Evolutionary conservation across 2,329 filamentous ascomycete species (phyloP).

Genomic region (Hymenoscyphus albidus): DNA sequence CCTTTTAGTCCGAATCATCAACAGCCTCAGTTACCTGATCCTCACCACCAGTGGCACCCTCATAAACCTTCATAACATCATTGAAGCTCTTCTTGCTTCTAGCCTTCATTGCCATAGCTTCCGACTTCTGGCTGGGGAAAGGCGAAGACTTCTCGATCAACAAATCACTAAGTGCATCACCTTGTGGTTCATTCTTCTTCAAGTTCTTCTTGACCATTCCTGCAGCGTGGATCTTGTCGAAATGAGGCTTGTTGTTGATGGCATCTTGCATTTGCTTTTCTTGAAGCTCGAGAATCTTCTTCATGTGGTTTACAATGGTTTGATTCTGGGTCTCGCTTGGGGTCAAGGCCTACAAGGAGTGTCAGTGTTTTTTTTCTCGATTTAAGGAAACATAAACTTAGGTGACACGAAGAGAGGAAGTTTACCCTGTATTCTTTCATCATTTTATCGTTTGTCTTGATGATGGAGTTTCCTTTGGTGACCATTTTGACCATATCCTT

Average conservation of each 20-base stretch:
- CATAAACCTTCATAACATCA: constrained; percentile 21
- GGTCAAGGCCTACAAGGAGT: constrained; percentile 14
- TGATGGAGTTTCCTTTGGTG: constrained; percentile 31
- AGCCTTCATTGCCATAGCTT: background rate
- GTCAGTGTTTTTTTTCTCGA: background rate
- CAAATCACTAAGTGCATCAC: background rate
- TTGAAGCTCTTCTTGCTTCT: background rate
- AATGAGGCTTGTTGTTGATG: constrained; percentile 20
- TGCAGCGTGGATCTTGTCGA: constrained; percentile 16
- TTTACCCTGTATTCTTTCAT: constrained; percentile 30
- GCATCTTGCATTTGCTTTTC: constrained; percentile 28
- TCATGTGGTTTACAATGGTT: constrained; percentile 25
- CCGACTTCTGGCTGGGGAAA: background rate
- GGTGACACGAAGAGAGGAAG: background rate
- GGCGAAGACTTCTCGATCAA: background rate
- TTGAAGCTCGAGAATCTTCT: constrained; percentile 25
- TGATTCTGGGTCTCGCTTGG: constrained; percentile 22
- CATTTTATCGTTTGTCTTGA: constrained; percentile 29
- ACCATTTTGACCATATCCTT: constrained; percentile 31
- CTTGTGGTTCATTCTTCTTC: background rate
- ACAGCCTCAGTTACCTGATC: constrained; percentile 27
- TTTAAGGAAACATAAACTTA: background rate
- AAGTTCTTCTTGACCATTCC: constrained; percentile 7
- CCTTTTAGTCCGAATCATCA: constrained; percentile 21
- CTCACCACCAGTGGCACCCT: constrained; percentile 21